Conservation (phyloP, 1,284 basidiomycete species). For the Neotropicomus parvogracilis region DNA sequence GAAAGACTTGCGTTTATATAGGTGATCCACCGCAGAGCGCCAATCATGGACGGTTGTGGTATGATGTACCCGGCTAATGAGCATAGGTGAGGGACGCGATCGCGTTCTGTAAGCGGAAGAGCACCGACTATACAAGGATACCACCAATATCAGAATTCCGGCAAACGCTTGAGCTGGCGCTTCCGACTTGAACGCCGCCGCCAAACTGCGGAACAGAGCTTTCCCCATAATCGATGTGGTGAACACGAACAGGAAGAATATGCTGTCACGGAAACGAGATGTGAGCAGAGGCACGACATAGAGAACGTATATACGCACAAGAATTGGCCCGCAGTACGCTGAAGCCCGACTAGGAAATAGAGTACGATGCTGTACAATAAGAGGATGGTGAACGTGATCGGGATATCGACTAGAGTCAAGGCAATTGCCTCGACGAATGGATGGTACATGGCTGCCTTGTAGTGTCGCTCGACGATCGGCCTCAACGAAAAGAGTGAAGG, state of each 20-base stretch:
- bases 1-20: slow-evolving; percentile 51
- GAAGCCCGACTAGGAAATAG: slow-evolving; percentile 55
- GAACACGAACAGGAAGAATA: slow-evolving; percentile 52
- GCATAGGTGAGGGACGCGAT: not conserved
- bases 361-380: slow-evolving; percentile 47
- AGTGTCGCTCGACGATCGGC: slow-evolving; percentile 55
- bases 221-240: slow-evolving; percentile 56
- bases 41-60: slow-evolving; percentile 58
- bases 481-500: slow-evolving; percentile 50
- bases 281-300: slow-evolving; percentile 4
- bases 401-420: slow-evolving; percentile 58
- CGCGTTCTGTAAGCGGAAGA: not conserved
- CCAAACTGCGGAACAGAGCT: slow-evolving; percentile 56
- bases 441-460: slow-evolving; percentile 52
- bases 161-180: slow-evolving; percentile 59
- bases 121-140: slow-evolving; percentile 45
- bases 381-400: slow-evolving; percentile 46
- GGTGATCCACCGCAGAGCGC: slow-evolving; percentile 61
- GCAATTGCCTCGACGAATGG: slow-evolving; percentile 56
- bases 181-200: slow-evolving; percentile 49
- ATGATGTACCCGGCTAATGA: slow-evolving; percentile 40
- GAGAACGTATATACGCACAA: slow-evolving; percentile 35
- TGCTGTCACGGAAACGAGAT: slow-evolving; percentile 33
- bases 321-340: slow-evolving; percentile 41
- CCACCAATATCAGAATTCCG: slow-evolving; percentile 49